phyloP scores from a whole-genome alignment of 768 basidiomycete genomes.

The Boletus rubescentipes region DNA sequence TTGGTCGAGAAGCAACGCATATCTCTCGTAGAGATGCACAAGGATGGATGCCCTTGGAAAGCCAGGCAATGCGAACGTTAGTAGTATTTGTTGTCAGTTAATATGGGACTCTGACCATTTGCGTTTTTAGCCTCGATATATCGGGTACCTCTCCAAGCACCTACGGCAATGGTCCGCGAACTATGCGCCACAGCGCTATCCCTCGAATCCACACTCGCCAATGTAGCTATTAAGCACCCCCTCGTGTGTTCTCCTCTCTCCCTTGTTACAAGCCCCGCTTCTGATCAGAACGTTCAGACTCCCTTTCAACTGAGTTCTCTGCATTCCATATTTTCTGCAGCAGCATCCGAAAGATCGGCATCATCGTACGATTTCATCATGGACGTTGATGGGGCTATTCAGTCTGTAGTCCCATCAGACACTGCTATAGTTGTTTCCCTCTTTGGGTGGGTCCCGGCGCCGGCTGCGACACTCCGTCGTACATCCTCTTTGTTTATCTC shows the following conservation, averaged over 20 bases:
- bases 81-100: constrained; percentile 19
- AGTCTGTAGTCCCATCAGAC: constrained; percentile 33
- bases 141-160: constrained; percentile 69
- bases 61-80: constrained; percentile 75
- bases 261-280: not conserved
- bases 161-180: constrained; percentile 58
- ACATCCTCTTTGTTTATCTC: constrained; percentile 21
- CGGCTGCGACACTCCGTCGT: constrained; percentile 20
- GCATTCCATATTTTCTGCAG: constrained; percentile 41
- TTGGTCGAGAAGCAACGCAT: constrained; percentile 72
- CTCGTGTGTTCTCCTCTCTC: constrained; percentile 46
- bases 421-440: constrained; percentile 42
- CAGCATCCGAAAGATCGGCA: constrained; percentile 26
- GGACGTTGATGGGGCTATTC: constrained; percentile 10
- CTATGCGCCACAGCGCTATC: constrained; percentile 54
- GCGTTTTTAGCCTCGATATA: constrained; percentile 58
- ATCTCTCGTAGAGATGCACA: constrained; percentile 69
- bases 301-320: constrained; percentile 56
- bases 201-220: constrained; percentile 52
- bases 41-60: constrained; percentile 84
- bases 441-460: constrained; percentile 49
- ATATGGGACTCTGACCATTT: constrained; percentile 1
- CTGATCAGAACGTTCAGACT: constrained; percentile 43
- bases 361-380: constrained; percentile 26
- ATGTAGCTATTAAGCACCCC: constrained; percentile 67